A percentile compares a stretch with the other conserved stretches of the same genome.
These are phyloP conservation scores for Nakazawaea wickerhamii DNA, from an alignment of 805 yeast genomes.

Conservation along the genomic window DNA sequence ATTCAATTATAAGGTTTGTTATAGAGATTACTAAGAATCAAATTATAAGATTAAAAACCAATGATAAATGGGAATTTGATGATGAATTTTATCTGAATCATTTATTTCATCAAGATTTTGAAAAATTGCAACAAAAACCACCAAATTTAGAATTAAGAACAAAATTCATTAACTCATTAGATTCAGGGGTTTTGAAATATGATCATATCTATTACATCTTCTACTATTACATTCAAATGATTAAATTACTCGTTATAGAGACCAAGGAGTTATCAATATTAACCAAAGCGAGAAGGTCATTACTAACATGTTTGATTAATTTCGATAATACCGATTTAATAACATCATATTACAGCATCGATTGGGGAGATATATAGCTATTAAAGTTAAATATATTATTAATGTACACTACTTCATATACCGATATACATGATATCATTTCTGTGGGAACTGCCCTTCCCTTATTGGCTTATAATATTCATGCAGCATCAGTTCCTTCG, in stretches of 20 bases:
- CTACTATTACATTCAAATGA: constrained; percentile 1
- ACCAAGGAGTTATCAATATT: background rate
- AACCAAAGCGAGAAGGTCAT: constrained; percentile 7
- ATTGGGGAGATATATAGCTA: constrained; percentile 1
- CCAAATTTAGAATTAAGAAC: background rate
- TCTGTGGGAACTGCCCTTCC: constrained; percentile 60
- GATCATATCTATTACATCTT: constrained; percentile 3
- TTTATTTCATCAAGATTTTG: background rate
- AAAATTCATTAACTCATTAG: background rate
- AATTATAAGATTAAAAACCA: background rate
- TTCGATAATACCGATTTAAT: constrained; percentile 17
- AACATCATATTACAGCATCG: constrained; percentile 10
- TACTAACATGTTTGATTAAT: constrained; percentile 19
- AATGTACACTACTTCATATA: too few relatives aligned
- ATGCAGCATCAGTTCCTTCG: constrained; percentile 82
- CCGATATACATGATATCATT: constrained; percentile 3
- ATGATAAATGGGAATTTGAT: background rate
- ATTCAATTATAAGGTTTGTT: background rate
- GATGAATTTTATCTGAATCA: background rate
- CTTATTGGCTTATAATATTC: constrained; percentile 64
- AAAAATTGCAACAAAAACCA: background rate
- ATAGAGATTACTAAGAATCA: background rate
- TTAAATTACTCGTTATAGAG: background rate
- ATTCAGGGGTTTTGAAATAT: background rate
- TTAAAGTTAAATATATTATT: background rate